These are phyloP conservation scores for Penicillium cataractarum DNA, from an alignment of 495 filamentous ascomycete species.

Conservation along the genomic window DNA sequence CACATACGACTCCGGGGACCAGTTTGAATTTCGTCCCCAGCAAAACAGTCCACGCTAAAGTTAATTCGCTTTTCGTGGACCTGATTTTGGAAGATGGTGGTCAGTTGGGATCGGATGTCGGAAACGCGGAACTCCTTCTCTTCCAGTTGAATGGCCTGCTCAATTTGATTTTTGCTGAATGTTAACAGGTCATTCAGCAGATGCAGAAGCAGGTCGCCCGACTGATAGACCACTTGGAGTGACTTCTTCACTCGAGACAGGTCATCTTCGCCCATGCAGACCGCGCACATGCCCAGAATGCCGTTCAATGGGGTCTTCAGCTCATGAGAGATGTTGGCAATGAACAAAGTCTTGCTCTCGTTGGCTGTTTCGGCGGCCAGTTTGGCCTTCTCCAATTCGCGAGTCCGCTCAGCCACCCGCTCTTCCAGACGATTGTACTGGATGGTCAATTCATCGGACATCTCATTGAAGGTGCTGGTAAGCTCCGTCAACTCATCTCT, in stretches of 20 bases:
- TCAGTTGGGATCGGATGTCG: slow-evolving; percentile 77
- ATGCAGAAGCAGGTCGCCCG: slow-evolving; percentile 83
- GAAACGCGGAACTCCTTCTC: slow-evolving; percentile 82
- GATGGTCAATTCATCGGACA: slow-evolving; percentile 86
- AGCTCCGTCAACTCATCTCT: slow-evolving; percentile 89
- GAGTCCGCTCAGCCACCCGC: slow-evolving; percentile 79
- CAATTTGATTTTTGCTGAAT: slow-evolving; percentile 93
- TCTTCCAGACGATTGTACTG: slow-evolving; percentile 85
- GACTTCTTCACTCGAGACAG: slow-evolving; percentile 74
- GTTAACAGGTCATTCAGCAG: slow-evolving; percentile 89
- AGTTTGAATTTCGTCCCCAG: slow-evolving; percentile 8
- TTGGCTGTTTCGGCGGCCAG: slow-evolving; percentile 90
- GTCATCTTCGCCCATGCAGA: slow-evolving; percentile 89
- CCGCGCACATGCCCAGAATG: slow-evolving; percentile 89
- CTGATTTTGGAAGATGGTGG: slow-evolving; percentile 87
- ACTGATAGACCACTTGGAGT: slow-evolving; percentile 84
- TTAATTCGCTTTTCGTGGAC: slow-evolving; percentile 75
- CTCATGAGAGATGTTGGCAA: slow-evolving; percentile 95
- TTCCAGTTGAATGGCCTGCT: slow-evolving; percentile 74
- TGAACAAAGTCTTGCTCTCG: slow-evolving; percentile 92
- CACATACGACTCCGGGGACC: slow-evolving; percentile 46
- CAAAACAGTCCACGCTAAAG: slow-evolving; percentile 68
- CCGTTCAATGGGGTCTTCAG: slow-evolving; percentile 91
- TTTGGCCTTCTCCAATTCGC: slow-evolving; percentile 84
- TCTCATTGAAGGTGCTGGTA: slow-evolving; percentile 87